Conservation (phyloP, 768 basidiomycete species). For the Lactifluus pinguis region DNA sequence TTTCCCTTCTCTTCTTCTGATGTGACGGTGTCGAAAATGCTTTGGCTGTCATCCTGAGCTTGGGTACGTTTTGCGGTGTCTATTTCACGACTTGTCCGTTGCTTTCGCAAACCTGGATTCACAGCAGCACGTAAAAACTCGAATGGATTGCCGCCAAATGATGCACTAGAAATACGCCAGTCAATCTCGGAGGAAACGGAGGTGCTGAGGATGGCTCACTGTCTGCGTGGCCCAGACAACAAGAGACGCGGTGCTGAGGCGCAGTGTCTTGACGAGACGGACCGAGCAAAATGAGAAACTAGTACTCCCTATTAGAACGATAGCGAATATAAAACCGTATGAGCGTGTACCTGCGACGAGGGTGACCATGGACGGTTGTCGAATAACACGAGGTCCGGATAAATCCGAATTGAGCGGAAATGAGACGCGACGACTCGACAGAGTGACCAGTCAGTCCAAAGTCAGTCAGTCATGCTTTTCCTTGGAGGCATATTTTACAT, state of each 20-base stretch:
- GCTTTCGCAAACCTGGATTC: constrained; percentile 10
- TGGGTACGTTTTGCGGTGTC: constrained; percentile 34
- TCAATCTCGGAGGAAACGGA: background rate
- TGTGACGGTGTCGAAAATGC: constrained; percentile 37
- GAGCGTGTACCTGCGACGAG: constrained; percentile 7
- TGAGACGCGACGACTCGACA: no score
- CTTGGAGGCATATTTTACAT: constrained; percentile 79
- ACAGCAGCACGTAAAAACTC: constrained; percentile 18
- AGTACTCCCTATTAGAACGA: background rate
- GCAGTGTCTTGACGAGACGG: background rate
- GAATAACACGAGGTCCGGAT: background rate
- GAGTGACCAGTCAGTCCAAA: background rate
- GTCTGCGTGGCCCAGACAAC: constrained; percentile 13
- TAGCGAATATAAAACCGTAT: background rate
- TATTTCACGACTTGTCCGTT: constrained; percentile 13
- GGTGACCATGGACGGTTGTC: background rate
- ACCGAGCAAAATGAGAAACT: constrained; percentile 1
- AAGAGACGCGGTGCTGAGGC: constrained; percentile 2
- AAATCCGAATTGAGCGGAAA: constrained; percentile 9
- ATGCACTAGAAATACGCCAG: constrained; percentile 10
- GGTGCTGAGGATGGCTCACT: background rate
- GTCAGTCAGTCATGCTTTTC: constrained; percentile 35
- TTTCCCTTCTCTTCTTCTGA: background rate
- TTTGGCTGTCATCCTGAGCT: constrained; percentile 36
- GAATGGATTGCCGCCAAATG: constrained; percentile 14